Evolutionary conservation across 2,329 filamentous ascomycete genomes (phyloP).

Genomic region (Purpureocillium lavendulum): DNA sequence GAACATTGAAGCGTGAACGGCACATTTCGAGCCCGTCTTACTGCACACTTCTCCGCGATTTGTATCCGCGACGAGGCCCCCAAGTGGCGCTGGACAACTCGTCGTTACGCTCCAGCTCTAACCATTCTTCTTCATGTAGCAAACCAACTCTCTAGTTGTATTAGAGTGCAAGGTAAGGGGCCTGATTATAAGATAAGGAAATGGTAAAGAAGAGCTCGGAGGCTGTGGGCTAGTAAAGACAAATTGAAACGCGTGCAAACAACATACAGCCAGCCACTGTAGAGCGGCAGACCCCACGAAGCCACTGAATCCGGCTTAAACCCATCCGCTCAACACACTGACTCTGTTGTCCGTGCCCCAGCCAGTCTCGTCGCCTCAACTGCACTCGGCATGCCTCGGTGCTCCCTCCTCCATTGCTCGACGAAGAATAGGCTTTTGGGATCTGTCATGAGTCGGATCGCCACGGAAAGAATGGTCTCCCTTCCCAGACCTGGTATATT

Average conservation of each 20-base stretch:
- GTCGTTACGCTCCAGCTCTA: background rate
- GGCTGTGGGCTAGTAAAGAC: slow-evolving; percentile 26
- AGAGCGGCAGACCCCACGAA: slow-evolving; percentile 2
- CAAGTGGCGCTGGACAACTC: no score
- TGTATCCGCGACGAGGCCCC: no score
- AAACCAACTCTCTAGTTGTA: slow-evolving; percentile 20
- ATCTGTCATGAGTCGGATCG: slow-evolving; percentile 7
- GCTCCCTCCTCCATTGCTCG: slow-evolving; percentile 10
- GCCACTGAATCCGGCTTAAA: background rate
- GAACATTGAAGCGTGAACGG: no score
- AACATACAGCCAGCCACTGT: slow-evolving; percentile 9
- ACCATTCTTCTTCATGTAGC: slow-evolving; percentile 9
- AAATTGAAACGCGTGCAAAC: slow-evolving; percentile 22
- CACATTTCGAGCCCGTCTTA: no score
- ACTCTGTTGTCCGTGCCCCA: background rate
- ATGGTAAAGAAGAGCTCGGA: slow-evolving; percentile 24
- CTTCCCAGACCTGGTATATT: slow-evolving; percentile 13
- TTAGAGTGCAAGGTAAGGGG: slow-evolving; percentile 22
- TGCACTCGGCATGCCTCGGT: background rate
- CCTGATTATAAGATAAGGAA: slow-evolving; percentile 29
- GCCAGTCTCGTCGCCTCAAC: background rate
- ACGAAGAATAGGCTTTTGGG: slow-evolving; percentile 11
- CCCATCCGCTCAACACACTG: background rate
- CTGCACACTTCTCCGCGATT: no score
- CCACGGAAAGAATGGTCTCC: slow-evolving; percentile 9